Conservation (phyloP, 768 basidiomycete species). For the Naematelia aurantialba region DNA sequence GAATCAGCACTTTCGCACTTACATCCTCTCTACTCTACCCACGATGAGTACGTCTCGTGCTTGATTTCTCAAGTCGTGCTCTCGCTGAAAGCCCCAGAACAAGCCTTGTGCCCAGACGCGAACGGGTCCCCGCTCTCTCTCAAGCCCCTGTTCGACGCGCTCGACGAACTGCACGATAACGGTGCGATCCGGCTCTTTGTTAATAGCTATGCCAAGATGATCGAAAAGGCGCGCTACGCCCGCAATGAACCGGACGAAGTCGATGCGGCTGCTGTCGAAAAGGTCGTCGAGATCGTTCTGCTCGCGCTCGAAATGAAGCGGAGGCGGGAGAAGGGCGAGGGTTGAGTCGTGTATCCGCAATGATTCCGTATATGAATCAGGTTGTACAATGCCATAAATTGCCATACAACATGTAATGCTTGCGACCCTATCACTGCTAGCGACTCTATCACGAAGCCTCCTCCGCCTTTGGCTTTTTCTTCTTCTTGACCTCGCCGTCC, state of each 20-base stretch:
- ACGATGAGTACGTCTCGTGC: constrained; percentile 30
- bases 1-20: constrained; percentile 34
- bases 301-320: constrained; percentile 25
- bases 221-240: constrained; percentile 39
- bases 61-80: no score
- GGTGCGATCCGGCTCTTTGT: constrained; percentile 30
- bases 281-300: constrained; percentile 40
- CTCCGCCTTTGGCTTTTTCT: not conserved
- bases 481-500: not conserved
- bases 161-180: constrained; percentile 15
- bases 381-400: constrained; percentile 8
- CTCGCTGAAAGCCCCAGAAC: no score
- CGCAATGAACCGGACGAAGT: constrained; percentile 40
- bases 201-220: constrained; percentile 33
- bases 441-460: not conserved
- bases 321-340: constrained; percentile 1
- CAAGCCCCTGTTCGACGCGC: constrained; percentile 20
- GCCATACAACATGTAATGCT: not conserved
- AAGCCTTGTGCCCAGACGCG: constrained; percentile 16
- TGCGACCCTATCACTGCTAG: not conserved
- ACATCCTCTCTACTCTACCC: constrained; percentile 27
- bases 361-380: not conserved
- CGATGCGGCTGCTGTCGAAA: constrained; percentile 41
- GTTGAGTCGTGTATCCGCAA: not conserved
- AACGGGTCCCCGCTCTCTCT: constrained; percentile 20